Evolutionary conservation across 2,329 filamentous ascomycete genomes (phyloP).

Genomic region (Cordyceps tenuipes): DNA sequence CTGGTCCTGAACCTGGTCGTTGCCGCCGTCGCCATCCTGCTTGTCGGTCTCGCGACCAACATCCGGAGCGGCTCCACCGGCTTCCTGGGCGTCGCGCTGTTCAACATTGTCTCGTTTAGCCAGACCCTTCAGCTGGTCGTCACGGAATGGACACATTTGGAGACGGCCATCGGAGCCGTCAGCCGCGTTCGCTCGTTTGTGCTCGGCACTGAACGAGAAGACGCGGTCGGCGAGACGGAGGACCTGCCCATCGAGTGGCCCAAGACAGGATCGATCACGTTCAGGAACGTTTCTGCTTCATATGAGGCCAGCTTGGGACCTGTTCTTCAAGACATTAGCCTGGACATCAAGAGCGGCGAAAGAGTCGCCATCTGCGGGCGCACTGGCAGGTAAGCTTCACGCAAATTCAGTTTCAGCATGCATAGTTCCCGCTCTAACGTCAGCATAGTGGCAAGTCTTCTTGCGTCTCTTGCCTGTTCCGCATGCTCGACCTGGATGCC

Average conservation of each 20-base stretch:
- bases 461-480: conserved; percentile 35
- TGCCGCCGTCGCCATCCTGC: conserved; percentile 35
- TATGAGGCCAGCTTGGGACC: conserved; percentile 19
- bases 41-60: conserved; percentile 36
- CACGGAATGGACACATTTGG: conserved; percentile 25
- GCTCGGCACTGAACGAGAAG: conserved; percentile 17
- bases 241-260: conserved; percentile 21
- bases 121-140: conserved; percentile 23
- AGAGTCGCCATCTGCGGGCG: conserved; percentile 37
- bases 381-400: conserved; percentile 25
- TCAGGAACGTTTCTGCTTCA: conserved; percentile 22
- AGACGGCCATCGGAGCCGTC: conserved; percentile 21
- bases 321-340: conserved; percentile 22
- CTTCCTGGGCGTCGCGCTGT: conserved; percentile 21
- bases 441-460: conserved; percentile 23
- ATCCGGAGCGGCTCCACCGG: conserved; percentile 23
- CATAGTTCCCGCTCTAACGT: conserved; percentile 14
- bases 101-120: conserved; percentile 23
- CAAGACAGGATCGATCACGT: conserved; percentile 18
- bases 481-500: conserved; percentile 35
- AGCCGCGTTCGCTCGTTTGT: conserved; percentile 21
- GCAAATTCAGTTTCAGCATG: background rate
- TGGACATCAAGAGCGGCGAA: conserved; percentile 25
- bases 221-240: conserved; percentile 13
- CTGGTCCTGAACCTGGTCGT: conserved; percentile 39